Base-by-base conservation (phyloP, 441 rosid species). In the Melastoma candidum region DNA sequence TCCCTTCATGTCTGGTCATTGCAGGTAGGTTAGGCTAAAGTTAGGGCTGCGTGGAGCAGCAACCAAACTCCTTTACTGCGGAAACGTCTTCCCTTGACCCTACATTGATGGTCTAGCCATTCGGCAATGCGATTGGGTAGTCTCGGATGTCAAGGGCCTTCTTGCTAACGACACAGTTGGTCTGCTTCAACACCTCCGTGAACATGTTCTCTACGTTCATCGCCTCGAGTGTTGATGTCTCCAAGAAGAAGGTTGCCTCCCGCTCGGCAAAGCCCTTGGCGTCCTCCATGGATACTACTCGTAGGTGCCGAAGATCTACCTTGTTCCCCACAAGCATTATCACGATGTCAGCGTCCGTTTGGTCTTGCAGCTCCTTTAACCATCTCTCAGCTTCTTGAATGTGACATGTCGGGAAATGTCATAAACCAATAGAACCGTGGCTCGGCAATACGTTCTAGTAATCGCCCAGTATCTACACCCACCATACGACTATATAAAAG, bases 281-380 rank as follows among this genome's bases (percentile, higher is more conserved):
- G 22, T 51, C 63, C 12, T 51, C 63, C 9, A 43, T 26, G 36
- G 56, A 44, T 6, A 59, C 63, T 1, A 56, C 63, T 8, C 63
- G 47, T n/a, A 59, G 56, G 43, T 59, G 63, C 8, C 63, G 63
- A 12, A 59, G 56, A 45, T 59, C 63, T 0, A 56, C 63, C 56
- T 59, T 59, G 49, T 59, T 59, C n/a, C 63, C 63, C 11, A 51
- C 63, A 5, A 59, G 50, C 44, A 59, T 59, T 17, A 59, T 59
- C 56, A 44, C 56, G 17, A 50, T 59, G 50, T 51, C 50, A 26
- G 63, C 13, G 0, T 59, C 63, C 8, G 63, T 59, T 43, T 59
- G 56, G 48, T 45, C 56, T 44, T 43, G 49, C 32, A 55, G 59
- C 59, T 55, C 59, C 43, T 55, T 55, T 12, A 55, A 24, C 59